A percentile compares a stretch with the other conserved stretches of the same genome.
Conservation (phyloP, 371 early-diverging fungal genomes). For the Zychaea mexicana region DNA sequence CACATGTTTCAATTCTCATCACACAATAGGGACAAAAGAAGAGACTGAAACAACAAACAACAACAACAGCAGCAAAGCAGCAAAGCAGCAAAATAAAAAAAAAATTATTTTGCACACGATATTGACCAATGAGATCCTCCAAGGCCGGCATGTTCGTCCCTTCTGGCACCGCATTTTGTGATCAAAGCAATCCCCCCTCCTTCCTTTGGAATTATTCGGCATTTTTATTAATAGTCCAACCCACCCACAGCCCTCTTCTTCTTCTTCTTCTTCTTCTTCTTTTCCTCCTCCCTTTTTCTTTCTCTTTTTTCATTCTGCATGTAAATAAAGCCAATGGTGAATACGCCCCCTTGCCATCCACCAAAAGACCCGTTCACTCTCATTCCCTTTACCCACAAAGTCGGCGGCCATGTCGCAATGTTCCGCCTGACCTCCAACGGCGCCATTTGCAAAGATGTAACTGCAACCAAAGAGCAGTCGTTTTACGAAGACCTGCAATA, state of each 20-base stretch:
- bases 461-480: conserved; percentile 27
- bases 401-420: conserved; percentile 46
- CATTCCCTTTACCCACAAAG: conserved; percentile 41
- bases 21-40: not conserved
- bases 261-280: conserved; percentile 1
- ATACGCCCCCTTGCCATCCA: not conserved
- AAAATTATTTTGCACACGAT: not conserved
- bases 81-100: too few species aligned
- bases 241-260: conserved; percentile 5
- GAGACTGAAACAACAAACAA: not conserved
- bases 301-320: not conserved
- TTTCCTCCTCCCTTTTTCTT: not conserved
- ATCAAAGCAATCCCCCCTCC: too few species aligned
- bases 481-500: conserved; percentile 30
- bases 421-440: conserved; percentile 37
- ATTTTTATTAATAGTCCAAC: too few species aligned
- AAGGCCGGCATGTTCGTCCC: not conserved
- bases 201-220: too few species aligned
- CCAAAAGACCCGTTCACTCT: conserved; percentile 21
- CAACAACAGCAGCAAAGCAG: too few species aligned
- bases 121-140: not conserved
- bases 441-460: conserved; percentile 40
- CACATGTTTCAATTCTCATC: not conserved
- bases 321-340: conserved; percentile 15
- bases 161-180: not conserved